A percentile compares a stretch with the other conserved stretches of the same genome.
phyloP scores from a whole-genome alignment of 164 flowering plant genomes.

The Nelumbo lutea region DNA sequence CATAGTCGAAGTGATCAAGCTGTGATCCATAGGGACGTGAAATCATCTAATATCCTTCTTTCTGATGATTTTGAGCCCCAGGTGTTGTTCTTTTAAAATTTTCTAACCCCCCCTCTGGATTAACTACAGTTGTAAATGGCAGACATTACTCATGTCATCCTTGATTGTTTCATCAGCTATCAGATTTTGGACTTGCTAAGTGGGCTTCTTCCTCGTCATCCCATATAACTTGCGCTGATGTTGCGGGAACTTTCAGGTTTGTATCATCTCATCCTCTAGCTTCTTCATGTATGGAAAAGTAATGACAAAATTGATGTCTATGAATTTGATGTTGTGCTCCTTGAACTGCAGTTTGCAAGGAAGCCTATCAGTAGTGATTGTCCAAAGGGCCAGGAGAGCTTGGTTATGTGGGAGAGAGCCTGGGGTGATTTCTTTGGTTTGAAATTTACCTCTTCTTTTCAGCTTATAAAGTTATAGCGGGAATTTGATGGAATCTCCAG shows the following conservation, averaged over 20 bases:
- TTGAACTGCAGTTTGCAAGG: conserved; percentile 90
- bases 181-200: conserved; percentile 92
- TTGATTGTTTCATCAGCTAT: conserved; percentile 48
- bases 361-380: conserved; percentile 69
- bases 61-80: conserved; percentile 32
- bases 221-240: conserved; percentile 72
- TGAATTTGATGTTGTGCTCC: conserved; percentile 90
- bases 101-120: neutral
- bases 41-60: conserved; percentile 82
- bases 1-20: conserved; percentile 49
- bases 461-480: conserved; percentile 1
- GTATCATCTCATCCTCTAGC: conserved; percentile 16
- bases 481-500: conserved; percentile 28
- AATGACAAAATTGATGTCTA: conserved; percentile 85
- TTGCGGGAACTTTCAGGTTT: conserved; percentile 94
- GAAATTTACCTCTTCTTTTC: conserved; percentile 8
- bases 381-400: conserved; percentile 88
- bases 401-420: conserved; percentile 88
- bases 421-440: neutral
- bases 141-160: conserved; percentile 1
- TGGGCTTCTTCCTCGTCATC: conserved; percentile 68
- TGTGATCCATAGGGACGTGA: conserved; percentile 92
- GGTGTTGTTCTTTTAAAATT: conserved; percentile 22
- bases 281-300: conserved; percentile 60
- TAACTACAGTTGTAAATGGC: neutral